Conservation (phyloP, 2,329 filamentous ascomycete species). For the Macrophomina phaseolina region DNA sequence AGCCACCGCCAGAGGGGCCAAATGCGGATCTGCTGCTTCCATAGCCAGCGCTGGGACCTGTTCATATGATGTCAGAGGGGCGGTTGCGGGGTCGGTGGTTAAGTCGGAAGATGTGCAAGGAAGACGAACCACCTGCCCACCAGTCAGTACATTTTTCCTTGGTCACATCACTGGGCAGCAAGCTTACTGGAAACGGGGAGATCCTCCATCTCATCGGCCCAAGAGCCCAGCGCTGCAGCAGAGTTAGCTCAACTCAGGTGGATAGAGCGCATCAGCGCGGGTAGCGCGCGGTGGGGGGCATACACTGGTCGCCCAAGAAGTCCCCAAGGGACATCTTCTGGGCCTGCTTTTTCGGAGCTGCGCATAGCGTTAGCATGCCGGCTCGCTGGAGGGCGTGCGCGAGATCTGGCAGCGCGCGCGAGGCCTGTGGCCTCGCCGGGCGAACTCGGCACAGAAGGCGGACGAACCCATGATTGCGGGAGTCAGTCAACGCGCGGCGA, state of each 20-base stretch:
- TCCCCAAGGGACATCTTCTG: conserved; percentile 98
- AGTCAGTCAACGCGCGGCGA: conserved; percentile 45
- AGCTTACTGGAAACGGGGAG: conserved; percentile 72
- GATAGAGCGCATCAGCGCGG: conserved; percentile 22
- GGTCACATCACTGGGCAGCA: neutral
- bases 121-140: conserved; percentile 19
- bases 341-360: conserved; percentile 90
- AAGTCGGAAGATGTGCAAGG: conserved; percentile 11
- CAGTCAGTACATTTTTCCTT: neutral
- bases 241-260: conserved; percentile 36
- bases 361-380: conserved; percentile 52
- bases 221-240: conserved; percentile 76
- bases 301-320: conserved; percentile 92
- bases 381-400: neutral
- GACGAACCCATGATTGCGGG: conserved; percentile 66
- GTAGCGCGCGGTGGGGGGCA: conserved; percentile 45
- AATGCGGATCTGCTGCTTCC: conserved; percentile 55
- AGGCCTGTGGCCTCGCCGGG: conserved; percentile 28
- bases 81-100: conserved; percentile 24
- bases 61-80: conserved; percentile 29
- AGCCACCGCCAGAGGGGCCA: conserved; percentile 46
- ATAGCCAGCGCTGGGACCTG: conserved; percentile 53
- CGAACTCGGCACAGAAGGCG: conserved; percentile 36
- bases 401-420: conserved; percentile 12
- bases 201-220: conserved; percentile 99